phyloP scores from a whole-genome alignment of 139 green algal genomes.

The Ettlia oleoabundans region DNA sequence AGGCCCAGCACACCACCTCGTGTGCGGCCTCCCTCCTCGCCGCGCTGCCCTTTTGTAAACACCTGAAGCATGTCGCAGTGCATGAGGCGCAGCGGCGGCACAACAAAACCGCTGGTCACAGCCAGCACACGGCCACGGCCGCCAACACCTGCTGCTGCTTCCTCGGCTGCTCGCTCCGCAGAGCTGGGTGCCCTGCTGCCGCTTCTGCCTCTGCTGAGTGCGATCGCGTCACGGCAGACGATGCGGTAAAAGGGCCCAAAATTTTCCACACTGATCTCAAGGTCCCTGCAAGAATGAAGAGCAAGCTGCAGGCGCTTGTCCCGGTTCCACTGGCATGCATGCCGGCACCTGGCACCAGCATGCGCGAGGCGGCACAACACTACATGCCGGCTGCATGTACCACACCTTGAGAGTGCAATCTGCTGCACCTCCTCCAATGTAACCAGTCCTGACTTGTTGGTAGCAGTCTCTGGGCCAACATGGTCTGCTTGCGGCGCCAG shows the following conservation, averaged over 20 bases:
- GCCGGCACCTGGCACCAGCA: too few relatives aligned
- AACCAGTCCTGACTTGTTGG: neutral
- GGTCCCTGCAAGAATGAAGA: constrained; percentile 29
- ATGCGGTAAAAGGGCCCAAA: constrained; percentile 74
- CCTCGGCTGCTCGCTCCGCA: neutral
- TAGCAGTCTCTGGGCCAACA: neutral
- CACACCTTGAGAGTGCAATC: constrained; percentile 31
- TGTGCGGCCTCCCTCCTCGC: constrained; percentile 46
- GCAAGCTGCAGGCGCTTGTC: too few relatives aligned
- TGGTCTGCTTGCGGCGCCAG: neutral
- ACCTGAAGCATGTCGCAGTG: constrained; percentile 86
- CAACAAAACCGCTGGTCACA: constrained; percentile 71
- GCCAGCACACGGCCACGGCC: constrained; percentile 51
- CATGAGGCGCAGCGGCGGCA: constrained; percentile 70
- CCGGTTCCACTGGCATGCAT: too few relatives aligned
- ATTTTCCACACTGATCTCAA: constrained; percentile 51
- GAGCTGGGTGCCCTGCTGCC: constrained; percentile 50
- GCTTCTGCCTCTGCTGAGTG: neutral
- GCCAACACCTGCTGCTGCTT: constrained; percentile 21
- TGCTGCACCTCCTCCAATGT: constrained; percentile 31
- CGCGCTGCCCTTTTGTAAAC: constrained; percentile 53
- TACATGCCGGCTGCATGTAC: neutral
- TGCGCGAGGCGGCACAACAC: too few relatives aligned
- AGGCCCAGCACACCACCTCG: constrained; percentile 64
- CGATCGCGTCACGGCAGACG: constrained; percentile 57